Conservation (phyloP, 2,329 filamentous ascomycete genomes). For the Botryotinia narcissicola region DNA sequence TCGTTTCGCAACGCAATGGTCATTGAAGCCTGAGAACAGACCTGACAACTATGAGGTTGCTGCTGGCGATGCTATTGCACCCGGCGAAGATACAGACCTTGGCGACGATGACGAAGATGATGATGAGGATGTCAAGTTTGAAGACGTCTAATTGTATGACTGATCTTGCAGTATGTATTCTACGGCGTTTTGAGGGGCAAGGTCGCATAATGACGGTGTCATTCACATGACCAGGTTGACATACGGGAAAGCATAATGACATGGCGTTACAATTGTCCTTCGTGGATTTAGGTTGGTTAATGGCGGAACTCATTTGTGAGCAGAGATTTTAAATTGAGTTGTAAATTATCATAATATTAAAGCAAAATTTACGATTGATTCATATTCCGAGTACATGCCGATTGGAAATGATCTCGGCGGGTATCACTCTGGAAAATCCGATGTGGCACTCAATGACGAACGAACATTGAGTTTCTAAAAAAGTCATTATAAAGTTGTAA, state of each 20-base stretch:
- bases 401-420: slow-evolving; percentile 7
- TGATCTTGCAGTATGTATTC: slow-evolving; percentile 8
- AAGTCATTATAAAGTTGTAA: background rate
- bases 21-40: slow-evolving; percentile 69
- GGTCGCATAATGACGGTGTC: slow-evolving; percentile 15
- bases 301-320: background rate
- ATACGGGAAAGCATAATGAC: slow-evolving; percentile 13
- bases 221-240: slow-evolving; percentile 2
- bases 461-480: slow-evolving; percentile 10
- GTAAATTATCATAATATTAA: slow-evolving; percentile 11
- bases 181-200: slow-evolving; percentile 8
- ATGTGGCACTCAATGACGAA: slow-evolving; percentile 16
- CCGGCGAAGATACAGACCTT: slow-evolving; percentile 47
- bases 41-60: slow-evolving; percentile 52
- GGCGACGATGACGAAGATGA: slow-evolving; percentile 59
- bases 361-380: background rate
- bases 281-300: background rate
- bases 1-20: slow-evolving; percentile 82
- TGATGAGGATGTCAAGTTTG: slow-evolving; percentile 70
- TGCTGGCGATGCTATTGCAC: slow-evolving; percentile 53
- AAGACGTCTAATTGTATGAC: slow-evolving; percentile 56
- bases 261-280: slow-evolving; percentile 13
- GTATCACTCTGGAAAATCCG: slow-evolving; percentile 1
- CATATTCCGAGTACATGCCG: background rate
- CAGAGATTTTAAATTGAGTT: background rate